A percentile compares a stretch with the other conserved stretches of the same genome.
phyloP scores from a whole-genome alignment of 345 rosid genomes.

The Linum lewisii region DNA sequence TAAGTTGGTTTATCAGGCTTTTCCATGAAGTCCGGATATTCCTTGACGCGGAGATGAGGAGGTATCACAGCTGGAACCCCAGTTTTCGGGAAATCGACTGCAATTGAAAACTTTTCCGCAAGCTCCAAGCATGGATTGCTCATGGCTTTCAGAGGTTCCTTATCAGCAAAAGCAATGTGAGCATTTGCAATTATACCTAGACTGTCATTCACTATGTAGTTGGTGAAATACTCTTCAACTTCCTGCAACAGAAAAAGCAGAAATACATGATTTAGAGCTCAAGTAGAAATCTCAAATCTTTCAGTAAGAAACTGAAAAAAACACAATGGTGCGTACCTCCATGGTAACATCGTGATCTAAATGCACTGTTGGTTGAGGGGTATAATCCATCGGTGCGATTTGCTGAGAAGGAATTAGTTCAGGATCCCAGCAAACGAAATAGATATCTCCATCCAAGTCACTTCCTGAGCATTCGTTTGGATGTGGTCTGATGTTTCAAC shows the following conservation, averaged over 20 bases:
- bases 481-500: slow-evolving; percentile 43
- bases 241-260: slow-evolving; percentile 27
- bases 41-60: slow-evolving; percentile 24
- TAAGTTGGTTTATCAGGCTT: slow-evolving; percentile 41
- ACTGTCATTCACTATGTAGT: slow-evolving; percentile 48
- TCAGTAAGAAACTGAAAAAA: not conserved
- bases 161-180: slow-evolving; percentile 44
- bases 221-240: slow-evolving; percentile 38
- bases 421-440: slow-evolving; percentile 67
- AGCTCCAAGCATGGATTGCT: slow-evolving; percentile 32
- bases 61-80: slow-evolving; percentile 50
- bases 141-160: slow-evolving; percentile 28
- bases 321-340: slow-evolving; percentile 29
- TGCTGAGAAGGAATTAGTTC: slow-evolving; percentile 39
- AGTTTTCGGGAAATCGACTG: slow-evolving; percentile 56
- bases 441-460: slow-evolving; percentile 76
- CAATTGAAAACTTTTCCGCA: slow-evolving; percentile 35
- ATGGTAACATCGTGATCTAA: slow-evolving; percentile 61
- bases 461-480: slow-evolving; percentile 78
- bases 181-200: slow-evolving; percentile 46
- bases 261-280: not conserved
- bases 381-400: slow-evolving; percentile 56
- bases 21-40: slow-evolving; percentile 57
- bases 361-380: slow-evolving; percentile 34
- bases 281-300: not conserved